A percentile compares a stretch with the other conserved stretches of the same genome.
These are phyloP conservation scores for Ilyonectria mors-panacis DNA, from an alignment of 2,329 filamentous ascomycete genomes.

Conservation along the genomic window DNA sequence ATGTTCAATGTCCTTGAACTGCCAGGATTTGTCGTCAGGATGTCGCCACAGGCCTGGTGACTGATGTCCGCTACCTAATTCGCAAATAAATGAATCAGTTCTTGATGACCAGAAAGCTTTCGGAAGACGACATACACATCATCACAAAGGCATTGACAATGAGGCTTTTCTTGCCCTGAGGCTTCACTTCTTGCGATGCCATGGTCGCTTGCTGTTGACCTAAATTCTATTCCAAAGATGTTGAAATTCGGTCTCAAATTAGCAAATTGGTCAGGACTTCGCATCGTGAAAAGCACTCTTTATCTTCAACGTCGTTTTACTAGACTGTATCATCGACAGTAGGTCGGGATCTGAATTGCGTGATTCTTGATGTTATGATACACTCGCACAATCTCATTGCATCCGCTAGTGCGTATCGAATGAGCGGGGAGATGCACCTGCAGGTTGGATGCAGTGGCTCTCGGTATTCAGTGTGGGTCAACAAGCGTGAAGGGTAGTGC, in stretches of 20 bases:
- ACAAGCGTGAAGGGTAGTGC: conserved; percentile 1
- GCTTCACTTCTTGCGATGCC: conserved; percentile 32
- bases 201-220: conserved; percentile 31
- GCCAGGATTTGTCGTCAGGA: conserved; percentile 73
- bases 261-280: not conserved
- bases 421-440: conserved; percentile 24
- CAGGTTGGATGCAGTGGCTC: conserved; percentile 14
- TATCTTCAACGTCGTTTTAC: conserved; percentile 31
- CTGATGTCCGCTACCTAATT: conserved; percentile 60
- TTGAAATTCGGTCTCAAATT: not conserved
- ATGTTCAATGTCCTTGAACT: conserved; percentile 73
- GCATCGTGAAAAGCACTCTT: conserved; percentile 14
- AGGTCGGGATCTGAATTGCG: conserved; percentile 35
- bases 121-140: conserved; percentile 49
- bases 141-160: conserved; percentile 62
- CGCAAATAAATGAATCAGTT: conserved; percentile 23
- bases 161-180: conserved; percentile 54
- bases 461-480: conserved; percentile 20
- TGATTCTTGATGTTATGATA: conserved; percentile 40
- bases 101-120: not conserved
- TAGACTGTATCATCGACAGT: not conserved
- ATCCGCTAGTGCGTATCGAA: conserved; percentile 22
- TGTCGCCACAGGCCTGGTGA: conserved; percentile 70
- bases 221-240: not conserved
- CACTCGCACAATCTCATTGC: conserved; percentile 20